Evolutionary conservation across 2,329 filamentous ascomycete species (phyloP), one percentile per base, ranked within the genome.

Genomic region (Botryotinia globosa): DNA sequence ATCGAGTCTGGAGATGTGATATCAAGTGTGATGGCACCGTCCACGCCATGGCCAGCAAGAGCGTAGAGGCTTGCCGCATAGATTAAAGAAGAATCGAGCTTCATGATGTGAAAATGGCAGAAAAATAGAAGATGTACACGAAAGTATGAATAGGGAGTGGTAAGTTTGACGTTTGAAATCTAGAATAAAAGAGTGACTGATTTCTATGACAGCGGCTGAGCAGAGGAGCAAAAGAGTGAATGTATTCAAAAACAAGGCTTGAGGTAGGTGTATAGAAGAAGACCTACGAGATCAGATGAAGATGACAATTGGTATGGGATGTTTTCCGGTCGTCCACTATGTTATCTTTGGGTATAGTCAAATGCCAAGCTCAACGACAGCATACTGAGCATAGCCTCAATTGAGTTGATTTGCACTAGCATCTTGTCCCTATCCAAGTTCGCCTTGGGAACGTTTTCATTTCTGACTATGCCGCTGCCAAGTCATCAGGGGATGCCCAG

Each of bases 1-100:
- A 81, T 79, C 5, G 79, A 80, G 56, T 77, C 79, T 79, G 71
- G 12, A 29, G 56, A 63, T 22, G 65, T 39, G 34, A 72, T 63
- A 56, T 72, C 65, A 29, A 72, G 58, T 39, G 71, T 72, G 18
- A 69, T 62, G 45, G 71, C 64, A 42, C 64, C 56, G 37, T 72
- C 65, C 29, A 69, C 71, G 54, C 71, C 65, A 45, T 72, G 71
- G 10, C 71, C 58, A 29, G 65, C 54, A 69, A 72, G 56, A n/a
- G 62, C 42, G 44, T 32, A 69, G 32, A 69, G 51, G 37, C 32
- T 54, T 63, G 71, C 69, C 25, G 37, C 44, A 44, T 66, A 72
- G 39, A 59, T 29, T n/a, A 67, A 48, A 67, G 45, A 66, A 58
- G 45, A 54, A 44, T 63, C 32, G 61, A 65, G 37, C 54, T 61